Base-by-base conservation (phyloP, 2,329 filamentous ascomycete genomes). In the Tolypocladium ovalisporum region DNA sequence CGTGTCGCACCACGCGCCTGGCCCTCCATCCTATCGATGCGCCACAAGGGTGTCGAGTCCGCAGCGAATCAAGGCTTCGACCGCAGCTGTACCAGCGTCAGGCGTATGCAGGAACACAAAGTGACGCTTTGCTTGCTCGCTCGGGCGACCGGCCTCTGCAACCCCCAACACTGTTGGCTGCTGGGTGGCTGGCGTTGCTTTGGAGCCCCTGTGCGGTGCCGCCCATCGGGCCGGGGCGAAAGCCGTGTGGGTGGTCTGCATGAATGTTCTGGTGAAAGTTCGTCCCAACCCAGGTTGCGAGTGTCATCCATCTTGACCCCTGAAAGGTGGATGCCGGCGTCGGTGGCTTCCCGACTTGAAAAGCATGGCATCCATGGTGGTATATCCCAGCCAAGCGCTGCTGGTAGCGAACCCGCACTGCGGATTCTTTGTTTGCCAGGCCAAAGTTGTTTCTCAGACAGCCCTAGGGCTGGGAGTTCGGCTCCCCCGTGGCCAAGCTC, bases 31-130 rank as follows among this genome's bases (percentile, higher is more conserved):
- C 24, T 42, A n/a, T 22, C 19, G 22, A n/a, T 42, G n/a, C n/a
- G 22, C 12, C 8, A 3, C 19, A 7, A 19, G 42, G 27, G 42
- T 7, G 24, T 29, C 15, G 17, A 27, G 44, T 62, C 71, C 60
- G 27, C 56, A 27, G 39, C 54, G 54, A 55, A 55, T 55, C 54
- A 47, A 7, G 12, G 44, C 19, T 8, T 6, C 15, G 24, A 15
- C 7, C 13, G 13, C 5, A 29, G 37, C 17, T 51, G 15, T 22
- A 42, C 22, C 40, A 49, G 34, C 24, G 34, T 22, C 15, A 24
- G 39, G n/a, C 54, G 12, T n/a, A 55, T 55, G 54, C 42, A 55
- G 54, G 54, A 51, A 51, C 54, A 55, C 54, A 12, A 27, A 5
- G 6, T 7, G 37, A 19, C 37, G 37, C 54, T 27, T 42, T 24